These are phyloP conservation scores for Clitoria ternatea DNA, from an alignment of 306 rosid species.

Conservation along the genomic window DNA sequence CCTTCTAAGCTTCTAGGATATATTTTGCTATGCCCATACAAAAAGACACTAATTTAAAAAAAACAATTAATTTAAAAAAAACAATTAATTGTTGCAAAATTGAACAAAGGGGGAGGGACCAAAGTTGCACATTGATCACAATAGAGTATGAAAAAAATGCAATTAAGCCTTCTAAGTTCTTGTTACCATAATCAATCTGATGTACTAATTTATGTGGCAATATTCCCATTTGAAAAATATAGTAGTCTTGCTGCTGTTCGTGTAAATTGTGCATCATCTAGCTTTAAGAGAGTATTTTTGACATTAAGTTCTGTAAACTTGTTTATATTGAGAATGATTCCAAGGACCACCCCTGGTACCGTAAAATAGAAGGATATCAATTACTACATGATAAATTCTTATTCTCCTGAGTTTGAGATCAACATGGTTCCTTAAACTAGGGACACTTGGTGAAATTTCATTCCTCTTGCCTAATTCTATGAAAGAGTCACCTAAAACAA, in stretches of 20 bases:
- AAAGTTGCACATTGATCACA: no score
- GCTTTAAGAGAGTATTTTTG: not conserved
- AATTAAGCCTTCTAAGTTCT: conserved; percentile 11
- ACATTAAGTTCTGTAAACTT: not conserved
- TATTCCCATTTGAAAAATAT: conserved; percentile 1
- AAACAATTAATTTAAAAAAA: no score
- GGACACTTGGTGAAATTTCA: not conserved
- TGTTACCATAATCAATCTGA: not conserved
- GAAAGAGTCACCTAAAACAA: conserved; percentile 6
- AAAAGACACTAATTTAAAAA: not conserved
- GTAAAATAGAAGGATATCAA: conserved; percentile 2
- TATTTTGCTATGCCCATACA: not conserved
- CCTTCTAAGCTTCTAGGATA: conserved; percentile 17
- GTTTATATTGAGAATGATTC: not conserved
- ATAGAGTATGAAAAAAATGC: no score
- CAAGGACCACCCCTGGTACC: not conserved
- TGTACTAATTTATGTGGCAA: not conserved
- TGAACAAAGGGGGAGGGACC: not conserved
- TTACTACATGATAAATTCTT: not conserved
- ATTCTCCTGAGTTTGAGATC: not conserved
- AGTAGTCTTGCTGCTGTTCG: not conserved
- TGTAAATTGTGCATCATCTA: not conserved
- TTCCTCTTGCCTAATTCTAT: not conserved
- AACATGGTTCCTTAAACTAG: not conserved
- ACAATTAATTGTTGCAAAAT: conserved; percentile 8